Percentiles rank a stretch among this genome's conserved stretches.
These are phyloP conservation scores for Lagerstroemia speciosa DNA, from an alignment of 345 rosid genomes.

Conservation along the genomic window DNA sequence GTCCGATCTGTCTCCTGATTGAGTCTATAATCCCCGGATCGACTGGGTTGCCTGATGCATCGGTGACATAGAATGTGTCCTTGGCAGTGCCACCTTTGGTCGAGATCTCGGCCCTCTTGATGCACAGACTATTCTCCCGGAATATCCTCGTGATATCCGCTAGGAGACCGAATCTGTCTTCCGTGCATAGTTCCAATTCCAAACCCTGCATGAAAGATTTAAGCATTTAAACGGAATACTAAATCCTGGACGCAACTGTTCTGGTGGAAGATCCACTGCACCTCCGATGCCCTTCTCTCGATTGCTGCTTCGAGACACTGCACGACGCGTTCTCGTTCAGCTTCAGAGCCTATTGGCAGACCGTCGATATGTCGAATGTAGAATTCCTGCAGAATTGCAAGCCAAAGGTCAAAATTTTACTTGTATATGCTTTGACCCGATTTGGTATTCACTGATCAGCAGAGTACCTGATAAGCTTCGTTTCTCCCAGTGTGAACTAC, in stretches of 20 bases:
- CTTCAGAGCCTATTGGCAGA: conserved; percentile 62
- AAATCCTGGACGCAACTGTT: no score
- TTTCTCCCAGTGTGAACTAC: conserved; percentile 25
- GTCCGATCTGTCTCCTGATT: conserved; percentile 34
- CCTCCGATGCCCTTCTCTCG: conserved; percentile 70
- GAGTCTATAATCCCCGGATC: conserved; percentile 36
- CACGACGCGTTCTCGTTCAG: conserved; percentile 64
- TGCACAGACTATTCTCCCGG: conserved; percentile 45
- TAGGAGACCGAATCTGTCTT: conserved; percentile 46
- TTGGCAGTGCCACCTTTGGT: conserved; percentile 35
- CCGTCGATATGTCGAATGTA: conserved; percentile 77
- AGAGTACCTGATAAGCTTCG: conserved; percentile 42
- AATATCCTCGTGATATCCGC: conserved; percentile 48
- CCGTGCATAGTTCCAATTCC: conserved; percentile 44
- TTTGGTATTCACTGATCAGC: neutral
- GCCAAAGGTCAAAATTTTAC: neutral
- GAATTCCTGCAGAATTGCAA: conserved; percentile 52
- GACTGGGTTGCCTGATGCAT: conserved; percentile 37
- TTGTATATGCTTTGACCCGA: neutral
- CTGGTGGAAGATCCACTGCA: conserved; percentile 12
- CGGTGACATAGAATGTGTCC: conserved; percentile 45
- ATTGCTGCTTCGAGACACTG: conserved; percentile 82
- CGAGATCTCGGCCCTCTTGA: conserved; percentile 48
- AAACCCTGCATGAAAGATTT: conserved; percentile 36
- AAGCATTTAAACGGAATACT: neutral